These are phyloP conservation scores for Blastocystis sp. DNA, from an alignment of 352 stramenopile genomes.

Conservation along the genomic window DNA sequence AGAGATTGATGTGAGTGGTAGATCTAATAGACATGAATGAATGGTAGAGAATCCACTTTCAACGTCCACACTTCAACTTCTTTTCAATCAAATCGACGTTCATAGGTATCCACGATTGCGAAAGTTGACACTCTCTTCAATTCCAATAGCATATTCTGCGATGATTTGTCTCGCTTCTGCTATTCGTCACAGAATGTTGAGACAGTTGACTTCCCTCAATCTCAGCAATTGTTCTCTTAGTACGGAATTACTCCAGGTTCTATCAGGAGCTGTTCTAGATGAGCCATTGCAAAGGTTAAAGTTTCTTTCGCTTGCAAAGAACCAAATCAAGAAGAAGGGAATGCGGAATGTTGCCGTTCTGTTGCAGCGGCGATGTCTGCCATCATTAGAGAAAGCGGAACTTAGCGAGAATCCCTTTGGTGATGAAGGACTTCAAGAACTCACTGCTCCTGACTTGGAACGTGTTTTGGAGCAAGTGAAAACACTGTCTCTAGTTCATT, in stretches of 20 bases:
- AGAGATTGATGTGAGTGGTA: background rate
- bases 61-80: background rate
- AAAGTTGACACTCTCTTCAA: background rate
- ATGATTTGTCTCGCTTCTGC: background rate
- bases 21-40: background rate
- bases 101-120: background rate
- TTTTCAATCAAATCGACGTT: background rate
- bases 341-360: background rate
- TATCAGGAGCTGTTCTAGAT: background rate
- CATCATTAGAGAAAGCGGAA: background rate
- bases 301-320: background rate
- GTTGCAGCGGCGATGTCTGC: background rate
- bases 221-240: background rate
- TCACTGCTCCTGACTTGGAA: slow-evolving; percentile 5
- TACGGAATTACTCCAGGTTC: background rate
- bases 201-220: background rate
- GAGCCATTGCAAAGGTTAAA: background rate
- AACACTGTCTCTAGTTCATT: background rate
- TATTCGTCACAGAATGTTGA: background rate
- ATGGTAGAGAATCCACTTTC: background rate
- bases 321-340: background rate
- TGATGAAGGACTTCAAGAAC: slow-evolving; percentile 26
- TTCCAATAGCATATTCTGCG: background rate
- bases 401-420: slow-evolving; percentile 32
- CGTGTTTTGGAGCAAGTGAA: slow-evolving; percentile 28